These are phyloP conservation scores for Candida suzukii DNA, from an alignment of 805 yeast species.

Conservation along the genomic window DNA sequence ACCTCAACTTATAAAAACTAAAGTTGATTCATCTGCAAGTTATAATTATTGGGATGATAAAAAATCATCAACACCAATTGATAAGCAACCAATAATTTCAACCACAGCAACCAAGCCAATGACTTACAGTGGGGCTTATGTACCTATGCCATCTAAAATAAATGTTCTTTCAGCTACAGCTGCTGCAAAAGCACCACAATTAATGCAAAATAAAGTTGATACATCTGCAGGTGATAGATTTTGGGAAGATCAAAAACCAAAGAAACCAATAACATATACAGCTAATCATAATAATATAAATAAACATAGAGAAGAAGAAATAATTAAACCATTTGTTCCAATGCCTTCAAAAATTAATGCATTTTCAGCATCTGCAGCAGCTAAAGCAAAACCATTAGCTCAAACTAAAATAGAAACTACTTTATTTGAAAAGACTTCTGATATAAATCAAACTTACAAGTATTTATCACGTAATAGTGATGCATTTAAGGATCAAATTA, in stretches of 20 bases:
- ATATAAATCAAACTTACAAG: constrained; percentile 7
- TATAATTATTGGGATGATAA: background rate
- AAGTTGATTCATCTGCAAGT: background rate
- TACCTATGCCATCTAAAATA: constrained; percentile 12
- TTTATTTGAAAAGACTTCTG: constrained; percentile 9
- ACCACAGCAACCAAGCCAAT: background rate
- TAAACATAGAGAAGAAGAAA: background rate
- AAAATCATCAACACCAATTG: background rate
- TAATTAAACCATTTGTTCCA: constrained; percentile 5
- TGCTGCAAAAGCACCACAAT: constrained; percentile 17
- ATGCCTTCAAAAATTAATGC: constrained; percentile 11
- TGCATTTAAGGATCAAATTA: constrained; percentile 1
- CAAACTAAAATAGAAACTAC: constrained; percentile 6
- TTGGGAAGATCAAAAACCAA: background rate
- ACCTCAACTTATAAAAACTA: constrained; percentile 4
- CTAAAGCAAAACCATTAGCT: constrained; percentile 15
- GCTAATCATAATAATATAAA: too few species aligned
- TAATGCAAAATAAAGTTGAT: constrained; percentile 4
- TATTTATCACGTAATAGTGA: constrained; percentile 4
- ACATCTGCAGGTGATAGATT: background rate
- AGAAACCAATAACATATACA: too few species aligned
- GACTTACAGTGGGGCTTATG: constrained; percentile 1
- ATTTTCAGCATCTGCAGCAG: constrained; percentile 15
- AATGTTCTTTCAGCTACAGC: constrained; percentile 13
- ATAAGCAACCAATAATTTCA: too few species aligned